A percentile compares a stretch with the other conserved stretches of the same genome.
These are phyloP conservation scores for Earliella scabrosa DNA, from an alignment of 1,284 basidiomycete genomes.

Conservation along the genomic window DNA sequence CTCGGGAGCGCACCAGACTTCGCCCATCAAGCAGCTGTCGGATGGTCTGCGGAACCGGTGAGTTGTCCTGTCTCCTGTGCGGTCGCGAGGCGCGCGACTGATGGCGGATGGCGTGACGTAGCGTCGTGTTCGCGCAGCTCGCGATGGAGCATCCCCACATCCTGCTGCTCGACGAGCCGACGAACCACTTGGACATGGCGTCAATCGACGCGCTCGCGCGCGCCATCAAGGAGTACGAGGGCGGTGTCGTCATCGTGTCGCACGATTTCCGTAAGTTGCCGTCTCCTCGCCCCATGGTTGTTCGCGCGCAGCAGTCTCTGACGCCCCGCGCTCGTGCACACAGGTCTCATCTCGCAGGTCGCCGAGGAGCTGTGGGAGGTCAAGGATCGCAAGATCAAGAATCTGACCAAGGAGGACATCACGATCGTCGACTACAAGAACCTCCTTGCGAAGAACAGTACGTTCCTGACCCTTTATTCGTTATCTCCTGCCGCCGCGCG, in stretches of 20 bases:
- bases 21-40: slow-evolving; percentile 92
- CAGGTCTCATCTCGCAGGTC: slow-evolving; percentile 91
- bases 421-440: slow-evolving; percentile 92
- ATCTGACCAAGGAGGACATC: slow-evolving; percentile 89
- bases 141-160: slow-evolving; percentile 94
- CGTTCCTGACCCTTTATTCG: slow-evolving; percentile 30
- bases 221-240: slow-evolving; percentile 97
- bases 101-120: slow-evolving; percentile 30
- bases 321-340: neutral
- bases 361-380: slow-evolving; percentile 99
- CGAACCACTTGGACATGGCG: slow-evolving; percentile 94
- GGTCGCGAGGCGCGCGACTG: neutral
- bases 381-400: slow-evolving; percentile 91
- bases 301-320: neutral
- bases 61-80: slow-evolving; percentile 30
- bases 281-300: slow-evolving; percentile 5
- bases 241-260: slow-evolving; percentile 97
- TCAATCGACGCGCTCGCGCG: slow-evolving; percentile 94
- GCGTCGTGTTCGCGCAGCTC: slow-evolving; percentile 91
- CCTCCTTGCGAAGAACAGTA: slow-evolving; percentile 72
- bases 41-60: slow-evolving; percentile 95
- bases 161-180: slow-evolving; percentile 87
- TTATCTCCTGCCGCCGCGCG: slow-evolving; percentile 12
- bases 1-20: slow-evolving; percentile 91
- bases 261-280: slow-evolving; percentile 90